phyloP scores from a whole-genome alignment of 2,329 filamentous ascomycete genomes.

The Trichoderma simmonsii region DNA sequence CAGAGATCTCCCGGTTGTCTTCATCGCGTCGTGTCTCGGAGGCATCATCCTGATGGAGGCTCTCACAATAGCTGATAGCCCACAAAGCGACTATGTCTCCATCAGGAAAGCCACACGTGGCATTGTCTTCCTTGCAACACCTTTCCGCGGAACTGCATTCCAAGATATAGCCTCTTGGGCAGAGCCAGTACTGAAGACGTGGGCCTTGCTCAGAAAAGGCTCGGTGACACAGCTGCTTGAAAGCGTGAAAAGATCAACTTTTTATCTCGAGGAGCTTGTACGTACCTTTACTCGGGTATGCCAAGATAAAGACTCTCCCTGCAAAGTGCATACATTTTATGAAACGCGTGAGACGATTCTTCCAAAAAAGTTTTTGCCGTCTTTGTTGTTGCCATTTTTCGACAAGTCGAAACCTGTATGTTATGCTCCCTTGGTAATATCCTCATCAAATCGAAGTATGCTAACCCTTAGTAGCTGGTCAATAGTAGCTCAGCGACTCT shows the following conservation, averaged over 20 bases:
- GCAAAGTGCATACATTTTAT: slow-evolving; percentile 24
- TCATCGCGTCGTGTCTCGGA: slow-evolving; percentile 34
- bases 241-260: slow-evolving; percentile 19
- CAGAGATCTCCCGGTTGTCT: slow-evolving; percentile 28
- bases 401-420: neutral
- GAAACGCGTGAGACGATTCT: slow-evolving; percentile 25
- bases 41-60: slow-evolving; percentile 32
- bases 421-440: too few relatives aligned
- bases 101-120: slow-evolving; percentile 24
- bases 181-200: neutral
- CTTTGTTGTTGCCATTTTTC: neutral
- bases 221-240: slow-evolving; percentile 22
- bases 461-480: slow-evolving; percentile 24
- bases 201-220: slow-evolving; percentile 13
- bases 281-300: slow-evolving; percentile 23
- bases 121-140: slow-evolving; percentile 30
- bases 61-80: slow-evolving; percentile 21
- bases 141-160: slow-evolving; percentile 30
- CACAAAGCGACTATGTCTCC: slow-evolving; percentile 19
- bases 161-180: slow-evolving; percentile 25
- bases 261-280: slow-evolving; percentile 24
- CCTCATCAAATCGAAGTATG: neutral
- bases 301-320: slow-evolving; percentile 5
- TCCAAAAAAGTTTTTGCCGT: slow-evolving; percentile 21
- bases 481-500: slow-evolving; percentile 25